A percentile compares a stretch with the other conserved stretches of the same genome.
These are phyloP conservation scores for Hypoxylon cercidicola DNA, from an alignment of 495 filamentous ascomycete genomes.

Conservation along the genomic window DNA sequence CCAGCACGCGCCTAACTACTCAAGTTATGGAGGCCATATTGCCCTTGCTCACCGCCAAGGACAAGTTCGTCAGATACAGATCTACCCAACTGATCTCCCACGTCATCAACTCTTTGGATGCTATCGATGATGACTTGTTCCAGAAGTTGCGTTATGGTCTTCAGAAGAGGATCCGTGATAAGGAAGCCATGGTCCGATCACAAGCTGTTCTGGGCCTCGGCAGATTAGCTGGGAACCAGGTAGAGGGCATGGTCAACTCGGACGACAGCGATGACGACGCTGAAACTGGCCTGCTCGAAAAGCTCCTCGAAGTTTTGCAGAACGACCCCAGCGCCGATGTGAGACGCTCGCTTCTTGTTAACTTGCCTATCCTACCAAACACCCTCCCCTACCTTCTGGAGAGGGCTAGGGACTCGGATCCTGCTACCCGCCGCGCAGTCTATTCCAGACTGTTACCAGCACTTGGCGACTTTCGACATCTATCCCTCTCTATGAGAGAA, in stretches of 20 bases:
- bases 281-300: conserved; percentile 73
- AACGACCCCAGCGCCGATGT: conserved; percentile 96
- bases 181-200: conserved; percentile 88
- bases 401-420: conserved; percentile 88
- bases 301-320: conserved; percentile 90
- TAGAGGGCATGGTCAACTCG: conserved; percentile 76
- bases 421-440: conserved; percentile 80
- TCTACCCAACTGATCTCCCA: conserved; percentile 89
- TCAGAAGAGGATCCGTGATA: conserved; percentile 87
- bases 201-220: conserved; percentile 94
- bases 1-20: conserved; percentile 77
- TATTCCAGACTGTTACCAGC: conserved; percentile 90
- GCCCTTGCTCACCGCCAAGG: conserved; percentile 79
- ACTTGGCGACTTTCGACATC: conserved; percentile 93
- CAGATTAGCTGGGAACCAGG: conserved; percentile 81
- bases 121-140: conserved; percentile 90
- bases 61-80: conserved; percentile 91
- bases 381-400: conserved; percentile 94
- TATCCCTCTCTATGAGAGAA: conserved; percentile 94
- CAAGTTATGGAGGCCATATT: conserved; percentile 75
- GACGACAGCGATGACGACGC: conserved; percentile 70
- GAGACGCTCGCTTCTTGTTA: conserved; percentile 84
- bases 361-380: conserved; percentile 79
- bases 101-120: conserved; percentile 87
- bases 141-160: conserved; percentile 79